Evolutionary conservation across 371 early-diverging fungal genomes (phyloP).

Genomic region (Mucor ambiguus): DNA sequence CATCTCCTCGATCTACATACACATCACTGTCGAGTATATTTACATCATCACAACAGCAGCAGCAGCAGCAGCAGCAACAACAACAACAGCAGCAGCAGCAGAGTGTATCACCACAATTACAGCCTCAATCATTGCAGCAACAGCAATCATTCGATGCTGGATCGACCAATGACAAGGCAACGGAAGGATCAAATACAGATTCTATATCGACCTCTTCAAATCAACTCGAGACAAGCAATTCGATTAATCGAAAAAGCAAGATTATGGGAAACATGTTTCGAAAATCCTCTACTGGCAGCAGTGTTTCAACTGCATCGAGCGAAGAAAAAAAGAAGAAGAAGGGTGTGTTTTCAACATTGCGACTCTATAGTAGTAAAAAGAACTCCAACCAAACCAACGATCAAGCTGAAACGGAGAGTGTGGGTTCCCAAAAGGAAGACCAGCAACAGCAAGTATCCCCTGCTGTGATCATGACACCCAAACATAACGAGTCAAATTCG

Average conservation of each 20-base stretch:
- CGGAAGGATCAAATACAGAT: neutral
- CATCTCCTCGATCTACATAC: neutral
- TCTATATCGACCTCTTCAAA: neutral
- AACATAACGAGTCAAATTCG: neutral
- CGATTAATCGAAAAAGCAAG: neutral
- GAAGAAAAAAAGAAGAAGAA: constrained; percentile 13
- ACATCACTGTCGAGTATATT: neutral
- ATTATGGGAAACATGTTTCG: constrained; percentile 17
- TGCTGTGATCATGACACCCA: neutral
- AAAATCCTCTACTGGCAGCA: constrained; percentile 13
- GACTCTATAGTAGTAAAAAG: constrained; percentile 9
- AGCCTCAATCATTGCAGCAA: neutral
- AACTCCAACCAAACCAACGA: neutral
- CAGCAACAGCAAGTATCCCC: constrained; percentile 1
- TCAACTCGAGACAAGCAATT: neutral
- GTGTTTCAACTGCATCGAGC: neutral
- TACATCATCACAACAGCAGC: too few species aligned
- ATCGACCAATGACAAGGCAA: neutral
- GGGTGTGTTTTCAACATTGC: constrained; percentile 14
- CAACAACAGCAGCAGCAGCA: neutral
- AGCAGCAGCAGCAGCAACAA: neutral
- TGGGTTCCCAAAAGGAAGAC: neutral
- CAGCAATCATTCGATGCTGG: neutral
- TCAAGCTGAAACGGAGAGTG: neutral
- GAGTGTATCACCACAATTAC: neutral